A percentile compares a stretch with the other conserved stretches of the same genome.
These are phyloP conservation scores for Taphrina wiesneri DNA, from an alignment of 1,139 yeast genomes.

Conservation along the genomic window DNA sequence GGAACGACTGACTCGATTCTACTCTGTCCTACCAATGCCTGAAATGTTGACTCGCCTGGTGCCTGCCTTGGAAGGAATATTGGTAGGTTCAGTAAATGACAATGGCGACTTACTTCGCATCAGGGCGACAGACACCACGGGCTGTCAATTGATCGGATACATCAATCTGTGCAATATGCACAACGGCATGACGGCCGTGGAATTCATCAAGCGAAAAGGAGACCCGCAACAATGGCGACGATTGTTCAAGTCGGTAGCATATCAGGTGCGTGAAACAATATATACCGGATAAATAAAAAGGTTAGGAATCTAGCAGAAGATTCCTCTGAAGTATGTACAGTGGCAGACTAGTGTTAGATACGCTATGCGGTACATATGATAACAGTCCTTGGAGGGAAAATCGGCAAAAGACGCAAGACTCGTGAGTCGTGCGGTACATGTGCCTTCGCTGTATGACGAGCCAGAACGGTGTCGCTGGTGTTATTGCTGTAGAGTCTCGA, in stretches of 20 bases:
- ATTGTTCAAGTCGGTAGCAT: conserved; percentile 51
- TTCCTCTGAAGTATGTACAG: background rate
- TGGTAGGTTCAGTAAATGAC: conserved; percentile 48
- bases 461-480: too few relatives aligned
- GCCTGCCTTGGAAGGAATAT: conserved; percentile 50
- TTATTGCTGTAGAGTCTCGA: too few relatives aligned
- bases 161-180: conserved; percentile 47
- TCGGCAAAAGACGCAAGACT: background rate
- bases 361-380: conserved; percentile 2
- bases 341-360: background rate
- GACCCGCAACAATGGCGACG: conserved; percentile 72
- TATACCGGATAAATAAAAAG: conserved; percentile 3
- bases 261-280: conserved; percentile 10
- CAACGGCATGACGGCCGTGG: conserved; percentile 46
- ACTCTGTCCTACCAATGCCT: conserved; percentile 51
- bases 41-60: conserved; percentile 43
- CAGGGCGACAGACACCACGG: conserved; percentile 51
- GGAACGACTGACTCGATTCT: conserved; percentile 55
- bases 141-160: conserved; percentile 53
- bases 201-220: conserved; percentile 57
- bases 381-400: too few relatives aligned
- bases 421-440: background rate
- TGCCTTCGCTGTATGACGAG: background rate
- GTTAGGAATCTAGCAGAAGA: background rate
- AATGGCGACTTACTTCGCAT: conserved; percentile 32